Conservation (phyloP, 1,284 basidiomycete species). For the Cystobasidium slooffiae region DNA sequence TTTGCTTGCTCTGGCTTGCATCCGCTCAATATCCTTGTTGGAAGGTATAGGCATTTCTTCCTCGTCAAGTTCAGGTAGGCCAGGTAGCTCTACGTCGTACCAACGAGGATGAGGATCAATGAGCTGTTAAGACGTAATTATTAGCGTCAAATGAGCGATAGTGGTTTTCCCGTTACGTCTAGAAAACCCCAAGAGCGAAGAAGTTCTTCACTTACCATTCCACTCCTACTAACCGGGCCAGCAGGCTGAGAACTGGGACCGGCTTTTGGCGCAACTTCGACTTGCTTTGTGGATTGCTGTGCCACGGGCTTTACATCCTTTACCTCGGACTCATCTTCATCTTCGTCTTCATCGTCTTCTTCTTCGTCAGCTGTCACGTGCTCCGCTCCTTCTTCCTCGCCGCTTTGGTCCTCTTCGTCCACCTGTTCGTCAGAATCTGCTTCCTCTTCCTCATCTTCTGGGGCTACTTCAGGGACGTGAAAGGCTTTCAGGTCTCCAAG, state of each 20-base stretch:
- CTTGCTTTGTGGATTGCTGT: background rate
- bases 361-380: conserved; percentile 56
- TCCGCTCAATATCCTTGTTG: conserved; percentile 34
- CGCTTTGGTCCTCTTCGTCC: conserved; percentile 46
- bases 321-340: conserved; percentile 46
- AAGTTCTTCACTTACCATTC: conserved; percentile 34
- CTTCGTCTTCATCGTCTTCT: conserved; percentile 54
- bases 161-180: background rate
- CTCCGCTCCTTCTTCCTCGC: conserved; percentile 52
- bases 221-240: conserved; percentile 16
- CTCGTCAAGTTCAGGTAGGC: conserved; percentile 58
- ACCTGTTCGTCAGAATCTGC: conserved; percentile 40
- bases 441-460: conserved; percentile 47
- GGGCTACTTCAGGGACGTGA: background rate
- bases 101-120: conserved; percentile 66
- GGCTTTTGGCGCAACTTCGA: conserved; percentile 6
- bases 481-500: conserved; percentile 33
- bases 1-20: conserved; percentile 45
- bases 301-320: conserved; percentile 44
- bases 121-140: conserved; percentile 52
- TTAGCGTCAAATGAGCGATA: background rate
- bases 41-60: conserved; percentile 57
- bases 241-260: conserved; percentile 2
- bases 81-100: conserved; percentile 62
- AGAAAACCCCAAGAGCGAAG: background rate